Evolutionary conservation across 2,329 filamentous ascomycete species (phyloP), one percentile per base, ranked within the genome.

Genomic region (Arthroderma sp.): DNA sequence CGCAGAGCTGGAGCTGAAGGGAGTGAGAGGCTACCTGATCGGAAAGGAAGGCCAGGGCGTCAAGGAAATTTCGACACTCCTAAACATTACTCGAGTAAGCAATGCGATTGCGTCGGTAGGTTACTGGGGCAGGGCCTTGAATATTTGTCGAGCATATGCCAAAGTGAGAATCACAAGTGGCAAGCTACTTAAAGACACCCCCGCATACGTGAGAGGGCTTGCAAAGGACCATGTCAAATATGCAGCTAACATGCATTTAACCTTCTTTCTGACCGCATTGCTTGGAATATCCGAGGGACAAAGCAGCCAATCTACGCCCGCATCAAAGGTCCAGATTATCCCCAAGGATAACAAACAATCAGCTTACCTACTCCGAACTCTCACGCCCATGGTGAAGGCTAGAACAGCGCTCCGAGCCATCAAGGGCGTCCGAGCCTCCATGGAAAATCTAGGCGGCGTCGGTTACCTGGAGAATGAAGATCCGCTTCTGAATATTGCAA

Each of bases 11-110:
- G 79, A 81, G 48, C 68, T 83, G 2, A 66, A 70, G 10, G 70
- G 67, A n/a, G 76, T 77, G 69, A 72, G 79, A 2, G 79, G 67
- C 3, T 79, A 79, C 69, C 68, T 86, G 4, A 63, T 88, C 29
- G 83, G 83, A 4, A 63, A 71, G 3, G 72, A 82, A 50, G 82
- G 82, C 1, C 64, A 74, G 36, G 83, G 83, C 1, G 72, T 84
- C 29, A 73, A 75, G 27, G 80, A 83, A 53, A 83, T 87, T 47
- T 71, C 74, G 34, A 77, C 76, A 1, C 67, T 88, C 9, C 66
- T 87, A 5, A 85, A 78, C 47, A 75, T 86, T 51, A 91, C 67
- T 2, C 58, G 67, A 29, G 55, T 66, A 8, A 63, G 69, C 40
- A 68, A 66, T 3, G 66, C 66, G 4, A 49, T 65, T 31, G 61